These are phyloP conservation scores for Sodiomyces alkalinus DNA, from an alignment of 2,329 filamentous ascomycete species.

Conservation along the genomic window DNA sequence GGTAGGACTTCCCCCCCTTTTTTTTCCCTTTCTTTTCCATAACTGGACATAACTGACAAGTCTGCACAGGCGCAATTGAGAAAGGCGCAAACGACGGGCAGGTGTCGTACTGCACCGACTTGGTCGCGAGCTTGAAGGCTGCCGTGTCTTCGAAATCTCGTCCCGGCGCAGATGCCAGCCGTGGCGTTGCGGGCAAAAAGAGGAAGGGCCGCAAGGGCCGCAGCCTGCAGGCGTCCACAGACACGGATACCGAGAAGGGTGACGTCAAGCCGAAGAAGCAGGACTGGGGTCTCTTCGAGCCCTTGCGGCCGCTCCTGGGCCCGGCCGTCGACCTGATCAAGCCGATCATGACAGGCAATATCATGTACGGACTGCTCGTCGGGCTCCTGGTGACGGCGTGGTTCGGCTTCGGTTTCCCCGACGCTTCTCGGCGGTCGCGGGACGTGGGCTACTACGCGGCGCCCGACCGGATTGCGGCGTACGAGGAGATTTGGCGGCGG, in stretches of 20 bases:
- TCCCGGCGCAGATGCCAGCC: slow-evolving; percentile 27
- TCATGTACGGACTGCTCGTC: slow-evolving; percentile 60
- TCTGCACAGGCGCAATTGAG: slow-evolving; percentile 66
- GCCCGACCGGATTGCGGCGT: slow-evolving; percentile 61
- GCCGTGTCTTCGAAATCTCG: slow-evolving; percentile 54
- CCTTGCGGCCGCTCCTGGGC: slow-evolving; percentile 52
- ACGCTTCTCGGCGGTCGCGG: slow-evolving; percentile 8
- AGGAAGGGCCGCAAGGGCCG: slow-evolving; percentile 44
- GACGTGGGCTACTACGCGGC: slow-evolving; percentile 24
- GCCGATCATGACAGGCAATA: slow-evolving; percentile 60
- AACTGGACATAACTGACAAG: slow-evolving; percentile 13
- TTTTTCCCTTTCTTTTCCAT: neutral
- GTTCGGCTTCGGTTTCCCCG: slow-evolving; percentile 46
- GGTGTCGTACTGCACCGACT: slow-evolving; percentile 62
- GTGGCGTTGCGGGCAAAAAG: slow-evolving; percentile 37
- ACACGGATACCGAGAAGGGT: slow-evolving; percentile 22
- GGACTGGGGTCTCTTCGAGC: slow-evolving; percentile 72
- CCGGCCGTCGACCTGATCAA: slow-evolving; percentile 55
- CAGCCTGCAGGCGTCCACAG: slow-evolving; percentile 27
- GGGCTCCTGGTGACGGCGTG: slow-evolving; percentile 61
- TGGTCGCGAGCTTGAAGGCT: slow-evolving; percentile 59
- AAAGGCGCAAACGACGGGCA: slow-evolving; percentile 91
- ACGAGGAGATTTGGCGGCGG: slow-evolving; percentile 82
- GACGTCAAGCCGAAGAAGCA: slow-evolving; percentile 27
- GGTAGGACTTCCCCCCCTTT: slow-evolving; percentile 35